phyloP scores from a whole-genome alignment of 106 monocot species.

The Phalaenopsis aphrodite region DNA sequence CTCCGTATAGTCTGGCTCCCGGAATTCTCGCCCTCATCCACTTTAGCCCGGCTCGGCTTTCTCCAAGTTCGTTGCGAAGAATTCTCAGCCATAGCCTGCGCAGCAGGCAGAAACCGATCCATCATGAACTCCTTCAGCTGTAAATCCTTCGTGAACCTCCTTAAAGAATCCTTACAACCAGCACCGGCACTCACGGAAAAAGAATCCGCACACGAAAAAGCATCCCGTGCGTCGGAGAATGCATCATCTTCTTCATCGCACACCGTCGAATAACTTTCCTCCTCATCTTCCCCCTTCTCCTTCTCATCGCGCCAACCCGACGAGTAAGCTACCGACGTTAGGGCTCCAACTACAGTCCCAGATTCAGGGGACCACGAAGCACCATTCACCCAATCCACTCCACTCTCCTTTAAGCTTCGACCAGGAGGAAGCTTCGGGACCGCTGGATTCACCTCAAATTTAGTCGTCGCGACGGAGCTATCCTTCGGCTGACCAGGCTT shows the following conservation, averaged over 20 bases:
- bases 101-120: constrained; percentile 65
- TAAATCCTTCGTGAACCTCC: constrained; percentile 13
- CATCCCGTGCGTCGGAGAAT: constrained; percentile 34
- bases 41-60: neutral
- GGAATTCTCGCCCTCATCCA: neutral
- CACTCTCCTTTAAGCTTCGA: constrained; percentile 5
- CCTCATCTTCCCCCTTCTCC: neutral
- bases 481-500: constrained; percentile 66
- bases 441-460: neutral
- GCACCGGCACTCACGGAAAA: constrained; percentile 16
- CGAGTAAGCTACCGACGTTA: neutral
- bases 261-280: neutral
- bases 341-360: neutral
- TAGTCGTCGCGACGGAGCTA: neutral
- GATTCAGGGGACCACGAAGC: neutral
- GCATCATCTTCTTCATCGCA: constrained; percentile 20
- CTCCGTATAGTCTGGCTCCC: neutral
- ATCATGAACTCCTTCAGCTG: constrained; percentile 56
- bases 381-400: neutral
- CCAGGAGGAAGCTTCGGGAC: constrained; percentile 25
- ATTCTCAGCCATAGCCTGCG: constrained; percentile 45
- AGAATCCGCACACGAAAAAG: constrained; percentile 25
- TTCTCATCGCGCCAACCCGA: neutral
- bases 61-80: constrained; percentile 16
- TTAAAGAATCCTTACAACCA: constrained; percentile 7